Conservation (phyloP, 108 stramenopile genomes). For the Poteriospumella lacustris region DNA sequence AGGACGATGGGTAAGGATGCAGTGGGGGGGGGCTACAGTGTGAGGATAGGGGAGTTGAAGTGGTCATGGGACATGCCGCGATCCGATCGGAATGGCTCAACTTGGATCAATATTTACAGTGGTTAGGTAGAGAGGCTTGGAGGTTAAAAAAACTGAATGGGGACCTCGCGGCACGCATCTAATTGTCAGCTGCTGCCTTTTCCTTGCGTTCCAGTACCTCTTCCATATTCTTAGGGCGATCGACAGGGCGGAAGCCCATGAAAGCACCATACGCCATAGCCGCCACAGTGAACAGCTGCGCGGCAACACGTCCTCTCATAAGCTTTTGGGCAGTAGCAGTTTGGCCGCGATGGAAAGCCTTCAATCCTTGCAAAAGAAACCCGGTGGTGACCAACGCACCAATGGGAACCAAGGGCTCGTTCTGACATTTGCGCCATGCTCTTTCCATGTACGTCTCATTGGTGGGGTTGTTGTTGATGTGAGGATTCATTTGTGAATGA, state of each 20-base stretch:
- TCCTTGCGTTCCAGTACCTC: not conserved
- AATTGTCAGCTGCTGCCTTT: not conserved
- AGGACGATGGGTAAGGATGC: no score
- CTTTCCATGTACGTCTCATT: not conserved
- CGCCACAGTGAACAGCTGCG: constrained; percentile 10
- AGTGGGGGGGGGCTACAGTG: no score
- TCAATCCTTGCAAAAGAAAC: not conserved
- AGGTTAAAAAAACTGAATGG: no score
- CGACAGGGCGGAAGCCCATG: not conserved
- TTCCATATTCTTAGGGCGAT: constrained; percentile 11
- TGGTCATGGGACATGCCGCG: no score
- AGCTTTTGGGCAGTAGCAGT: not conserved
- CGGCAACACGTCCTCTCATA: not conserved
- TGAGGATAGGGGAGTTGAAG: no score
- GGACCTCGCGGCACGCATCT: no score
- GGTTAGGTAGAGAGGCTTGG: no score
- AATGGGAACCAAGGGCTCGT: constrained; percentile 4
- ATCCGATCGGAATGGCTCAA: no score
- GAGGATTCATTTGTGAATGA: no score
- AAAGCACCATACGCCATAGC: constrained; percentile 4
- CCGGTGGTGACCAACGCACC: not conserved
- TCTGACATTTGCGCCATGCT: not conserved
- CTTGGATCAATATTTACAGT: no score
- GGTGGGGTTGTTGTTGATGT: not conserved
- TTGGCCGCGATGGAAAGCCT: not conserved